Evolutionary conservation across 805 yeast species (phyloP), one percentile per base, ranked within the genome.

Genomic region (Suhomyces emberorum): DNA sequence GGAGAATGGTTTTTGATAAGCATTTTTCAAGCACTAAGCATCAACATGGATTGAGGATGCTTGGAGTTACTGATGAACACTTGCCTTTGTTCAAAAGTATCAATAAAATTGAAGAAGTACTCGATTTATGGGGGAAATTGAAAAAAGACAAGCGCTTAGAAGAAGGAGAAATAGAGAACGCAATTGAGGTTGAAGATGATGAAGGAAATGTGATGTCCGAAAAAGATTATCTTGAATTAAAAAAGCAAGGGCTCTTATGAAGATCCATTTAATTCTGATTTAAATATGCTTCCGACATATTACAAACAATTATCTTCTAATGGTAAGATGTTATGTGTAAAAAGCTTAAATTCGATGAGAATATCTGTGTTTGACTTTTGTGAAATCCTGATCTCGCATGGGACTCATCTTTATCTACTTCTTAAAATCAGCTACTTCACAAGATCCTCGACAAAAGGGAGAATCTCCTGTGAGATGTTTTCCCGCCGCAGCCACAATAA

Each of bases 181-280:
- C 78, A 1, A 72, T 82, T 9, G 95, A 93, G 57, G 84, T 89
- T 23, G 98, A 91, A 56, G 98, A 93, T 54, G 83, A 77, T 1
- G 88, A 87, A 12, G 98, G 98, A 8, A 91, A 93, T 54, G 95
- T 87, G 11, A 83, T 91, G 95, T 76, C 83, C 22, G 82, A 80
- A 48, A 77, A 78, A 47, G 89, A 87, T 28, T 91, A 86, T 58
- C 71, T 80, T 14, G 97, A 93, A 47, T 69, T 91, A 55, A 85
- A 87, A 61, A 82, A 77, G 47, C 98, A 91, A 62, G 98, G 97
- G 0, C 65, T 91, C 33, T 48, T 88, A 20, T 88, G 62, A 41
- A n/a, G n/a, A n/a, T n/a, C n/a, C n/a, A n/a, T n/a, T n/a, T n/a
- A n/a, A n/a, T n/a, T n/a, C n/a, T n/a, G n/a, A n/a, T n/a, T n/a